Percentiles rank a stretch among this genome's conserved stretches.
phyloP scores from a whole-genome alignment of 2,329 filamentous ascomycete species.

The Cytospora leucostoma region DNA sequence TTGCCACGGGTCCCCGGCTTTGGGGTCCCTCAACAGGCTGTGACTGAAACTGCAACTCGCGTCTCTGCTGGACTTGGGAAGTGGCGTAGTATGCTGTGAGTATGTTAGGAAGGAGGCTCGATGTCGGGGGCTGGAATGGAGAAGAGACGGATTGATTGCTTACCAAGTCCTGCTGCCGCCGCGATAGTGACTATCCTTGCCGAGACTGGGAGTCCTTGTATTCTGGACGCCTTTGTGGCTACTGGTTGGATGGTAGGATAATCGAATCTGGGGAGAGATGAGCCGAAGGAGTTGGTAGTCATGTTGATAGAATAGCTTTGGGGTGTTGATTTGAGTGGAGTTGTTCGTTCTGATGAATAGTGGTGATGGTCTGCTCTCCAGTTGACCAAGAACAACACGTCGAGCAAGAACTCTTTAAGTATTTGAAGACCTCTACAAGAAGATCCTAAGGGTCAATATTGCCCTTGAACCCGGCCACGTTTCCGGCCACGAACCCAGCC shows the following conservation, averaged over 20 bases:
- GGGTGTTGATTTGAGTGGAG: background rate
- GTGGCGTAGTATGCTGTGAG: conserved; percentile 20
- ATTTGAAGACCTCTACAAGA: conserved; percentile 8
- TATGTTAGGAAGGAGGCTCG: background rate
- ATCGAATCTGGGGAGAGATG: conserved; percentile 27
- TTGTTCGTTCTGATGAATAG: conserved; percentile 3
- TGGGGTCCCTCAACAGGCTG: background rate
- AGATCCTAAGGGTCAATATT: background rate
- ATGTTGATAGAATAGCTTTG: conserved; percentile 9
- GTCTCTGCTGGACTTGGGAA: conserved; percentile 15
- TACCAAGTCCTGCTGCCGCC: conserved; percentile 25
- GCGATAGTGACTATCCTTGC: conserved; percentile 22
- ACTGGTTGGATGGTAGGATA: conserved; percentile 25
- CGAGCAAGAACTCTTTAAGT: conserved; percentile 25
- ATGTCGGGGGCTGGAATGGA: no score
- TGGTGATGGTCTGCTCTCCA: conserved; percentile 26
- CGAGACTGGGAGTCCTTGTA: conserved; percentile 19
- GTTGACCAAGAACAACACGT: conserved; percentile 7
- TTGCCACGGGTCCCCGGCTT: background rate
- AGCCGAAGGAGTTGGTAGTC: conserved; percentile 28
- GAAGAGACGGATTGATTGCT: background rate
- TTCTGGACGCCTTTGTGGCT: conserved; percentile 20
- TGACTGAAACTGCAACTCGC: conserved; percentile 4
- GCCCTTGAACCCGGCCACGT: background rate
- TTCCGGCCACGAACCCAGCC: background rate